A percentile compares a stretch with the other conserved stretches of the same genome.
These are phyloP conservation scores for Colletotrichum cuscutae DNA, from an alignment of 2,329 filamentous ascomycete species.

Conservation along the genomic window DNA sequence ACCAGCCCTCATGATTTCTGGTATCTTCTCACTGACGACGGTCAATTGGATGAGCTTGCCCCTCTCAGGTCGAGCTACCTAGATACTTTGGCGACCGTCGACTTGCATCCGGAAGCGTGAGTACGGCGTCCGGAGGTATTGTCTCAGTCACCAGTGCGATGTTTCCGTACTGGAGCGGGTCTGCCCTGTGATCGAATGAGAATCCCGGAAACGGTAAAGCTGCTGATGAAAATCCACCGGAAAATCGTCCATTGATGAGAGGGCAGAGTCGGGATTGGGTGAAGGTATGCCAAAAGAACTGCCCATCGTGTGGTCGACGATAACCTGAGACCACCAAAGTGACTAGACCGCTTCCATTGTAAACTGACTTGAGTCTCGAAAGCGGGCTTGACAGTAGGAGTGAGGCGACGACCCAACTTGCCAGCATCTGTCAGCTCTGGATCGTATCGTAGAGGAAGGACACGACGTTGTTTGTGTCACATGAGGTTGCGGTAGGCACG, in stretches of 20 bases:
- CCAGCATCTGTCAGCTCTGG: neutral
- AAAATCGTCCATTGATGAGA: neutral
- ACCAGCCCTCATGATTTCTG: neutral
- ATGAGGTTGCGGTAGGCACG: neutral
- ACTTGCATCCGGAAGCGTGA: slow-evolving; percentile 11
- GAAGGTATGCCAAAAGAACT: neutral
- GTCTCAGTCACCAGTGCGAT: slow-evolving; percentile 17
- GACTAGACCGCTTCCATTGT: neutral
- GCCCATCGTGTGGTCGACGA: neutral
- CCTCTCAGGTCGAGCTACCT: neutral
- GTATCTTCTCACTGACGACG: neutral
- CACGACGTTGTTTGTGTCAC: neutral
- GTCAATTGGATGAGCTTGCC: neutral
- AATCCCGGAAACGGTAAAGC: slow-evolving; percentile 20
- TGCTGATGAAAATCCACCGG: neutral
- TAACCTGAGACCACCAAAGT: neutral
- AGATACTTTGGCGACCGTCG: neutral
- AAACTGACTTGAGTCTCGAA: neutral
- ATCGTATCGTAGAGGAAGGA: neutral
- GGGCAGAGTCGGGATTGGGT: neutral
- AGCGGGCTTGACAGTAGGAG: neutral
- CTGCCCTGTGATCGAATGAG: neutral
- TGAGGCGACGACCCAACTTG: neutral
- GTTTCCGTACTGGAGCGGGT: slow-evolving; percentile 7
- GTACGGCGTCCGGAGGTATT: slow-evolving; percentile 1